Percentiles rank a stretch among this genome's conserved stretches.
These are phyloP conservation scores for Colletotrichum echinochloae DNA, from an alignment of 2,329 filamentous ascomycete genomes.

Conservation along the genomic window DNA sequence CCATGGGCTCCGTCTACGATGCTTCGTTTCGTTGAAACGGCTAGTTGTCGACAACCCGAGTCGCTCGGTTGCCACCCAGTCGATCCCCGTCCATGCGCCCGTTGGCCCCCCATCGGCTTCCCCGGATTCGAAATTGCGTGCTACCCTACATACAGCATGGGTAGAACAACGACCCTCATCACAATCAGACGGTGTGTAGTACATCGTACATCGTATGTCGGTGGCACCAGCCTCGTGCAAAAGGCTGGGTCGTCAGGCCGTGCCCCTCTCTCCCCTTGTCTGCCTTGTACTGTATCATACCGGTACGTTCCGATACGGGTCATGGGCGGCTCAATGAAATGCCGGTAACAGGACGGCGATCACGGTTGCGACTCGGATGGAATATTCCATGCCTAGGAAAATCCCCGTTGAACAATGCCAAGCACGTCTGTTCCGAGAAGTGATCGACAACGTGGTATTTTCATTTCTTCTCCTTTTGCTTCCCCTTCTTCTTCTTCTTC, in stretches of 20 bases:
- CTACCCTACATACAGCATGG: no score
- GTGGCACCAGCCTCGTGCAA: background rate
- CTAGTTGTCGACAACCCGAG: background rate
- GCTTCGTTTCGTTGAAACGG: background rate
- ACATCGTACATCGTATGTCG: no score
- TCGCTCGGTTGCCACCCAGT: background rate
- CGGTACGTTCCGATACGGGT: no score
- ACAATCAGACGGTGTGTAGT: background rate
- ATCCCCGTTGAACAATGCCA: background rate
- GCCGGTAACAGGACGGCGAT: constrained; percentile 13
- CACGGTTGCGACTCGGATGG: background rate
- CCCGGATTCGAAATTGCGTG: constrained; percentile 13
- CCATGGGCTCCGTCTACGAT: background rate
- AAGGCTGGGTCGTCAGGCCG: background rate
- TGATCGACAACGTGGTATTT: constrained; percentile 4
- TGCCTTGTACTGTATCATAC: constrained; percentile 8
- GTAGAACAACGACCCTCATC: background rate
- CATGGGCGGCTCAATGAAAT: background rate
- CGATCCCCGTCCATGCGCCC: background rate
- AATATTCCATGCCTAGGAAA: constrained; percentile 1
- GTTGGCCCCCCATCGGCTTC: constrained; percentile 10
- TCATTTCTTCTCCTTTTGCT: background rate
- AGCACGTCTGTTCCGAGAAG: background rate
- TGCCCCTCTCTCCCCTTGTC: no score
- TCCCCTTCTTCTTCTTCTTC: background rate